Percentiles rank a stretch among this genome's conserved stretches.
phyloP scores from a whole-genome alignment of 2,329 filamentous ascomycete genomes.

The Phialophora tarda region DNA sequence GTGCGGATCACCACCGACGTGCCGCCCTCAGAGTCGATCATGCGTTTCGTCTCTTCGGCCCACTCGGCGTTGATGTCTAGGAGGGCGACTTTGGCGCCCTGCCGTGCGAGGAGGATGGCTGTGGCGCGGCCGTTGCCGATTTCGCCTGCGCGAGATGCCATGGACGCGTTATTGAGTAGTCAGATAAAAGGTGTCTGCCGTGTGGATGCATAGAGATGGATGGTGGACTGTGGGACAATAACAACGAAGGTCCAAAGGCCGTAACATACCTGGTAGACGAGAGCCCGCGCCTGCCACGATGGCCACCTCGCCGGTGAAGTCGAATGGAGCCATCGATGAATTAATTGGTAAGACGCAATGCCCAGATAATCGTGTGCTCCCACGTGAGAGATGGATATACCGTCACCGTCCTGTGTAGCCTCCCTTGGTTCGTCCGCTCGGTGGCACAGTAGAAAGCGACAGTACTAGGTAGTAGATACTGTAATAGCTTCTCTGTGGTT shows the following conservation, averaged over 20 bases:
- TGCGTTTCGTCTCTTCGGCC: slow-evolving; percentile 18
- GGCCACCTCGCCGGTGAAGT: slow-evolving; percentile 22
- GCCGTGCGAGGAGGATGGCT: slow-evolving; percentile 21
- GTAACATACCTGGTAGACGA: neutral
- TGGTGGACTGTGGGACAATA: too few relatives aligned
- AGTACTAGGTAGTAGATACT: neutral
- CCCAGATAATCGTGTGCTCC: neutral
- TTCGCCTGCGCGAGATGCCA: neutral
- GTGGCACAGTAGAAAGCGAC: too few relatives aligned
- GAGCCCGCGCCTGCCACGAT: slow-evolving; percentile 14
- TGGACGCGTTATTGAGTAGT: too few relatives aligned
- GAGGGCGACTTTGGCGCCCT: slow-evolving; percentile 23
- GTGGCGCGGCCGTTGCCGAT: slow-evolving; percentile 27
- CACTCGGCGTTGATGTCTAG: slow-evolving; percentile 17
- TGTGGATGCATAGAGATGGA: neutral
- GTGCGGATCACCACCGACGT: slow-evolving; percentile 4
- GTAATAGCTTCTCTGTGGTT: too few relatives aligned
- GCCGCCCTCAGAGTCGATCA: slow-evolving; percentile 21
- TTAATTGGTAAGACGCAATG: neutral
- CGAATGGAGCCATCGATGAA: slow-evolving; percentile 11
- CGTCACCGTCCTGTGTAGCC: neutral
- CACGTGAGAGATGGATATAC: neutral
- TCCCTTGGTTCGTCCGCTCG: neutral
- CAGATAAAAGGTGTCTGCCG: neutral
- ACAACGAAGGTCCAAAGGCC: neutral